These are phyloP conservation scores for Leccinellum albellum DNA, from an alignment of 768 basidiomycete genomes.

Conservation along the genomic window DNA sequence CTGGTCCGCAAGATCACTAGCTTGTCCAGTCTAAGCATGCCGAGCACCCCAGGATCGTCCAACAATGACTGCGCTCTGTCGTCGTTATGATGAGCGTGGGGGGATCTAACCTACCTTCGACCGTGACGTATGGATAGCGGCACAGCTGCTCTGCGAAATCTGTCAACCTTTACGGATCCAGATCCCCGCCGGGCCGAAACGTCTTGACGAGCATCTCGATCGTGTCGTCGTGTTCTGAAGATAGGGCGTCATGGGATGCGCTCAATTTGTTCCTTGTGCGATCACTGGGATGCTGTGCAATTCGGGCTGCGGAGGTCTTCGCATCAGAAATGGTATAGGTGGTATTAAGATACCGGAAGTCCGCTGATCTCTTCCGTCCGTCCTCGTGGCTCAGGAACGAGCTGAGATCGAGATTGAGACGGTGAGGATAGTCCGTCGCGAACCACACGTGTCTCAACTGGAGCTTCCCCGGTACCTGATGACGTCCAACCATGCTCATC, in stretches of 20 bases:
- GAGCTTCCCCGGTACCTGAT: not conserved
- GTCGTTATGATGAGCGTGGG: no score
- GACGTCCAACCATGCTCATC: no score
- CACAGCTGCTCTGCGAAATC: slow-evolving; percentile 38
- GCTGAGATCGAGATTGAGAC: slow-evolving; percentile 5
- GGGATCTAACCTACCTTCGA: slow-evolving; percentile 16
- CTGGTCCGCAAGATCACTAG: slow-evolving; percentile 45
- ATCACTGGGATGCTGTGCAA: not conserved
- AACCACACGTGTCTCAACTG: slow-evolving; percentile 47
- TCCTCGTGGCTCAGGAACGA: not conserved
- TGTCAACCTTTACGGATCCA: slow-evolving; percentile 41
- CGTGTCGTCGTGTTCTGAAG: slow-evolving; percentile 42
- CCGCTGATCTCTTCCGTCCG: not conserved
- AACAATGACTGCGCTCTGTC: no score
- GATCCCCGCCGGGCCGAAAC: slow-evolving; percentile 40
- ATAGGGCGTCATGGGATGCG: slow-evolving; percentile 43
- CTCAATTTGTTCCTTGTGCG: slow-evolving; percentile 29
- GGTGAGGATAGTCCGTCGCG: slow-evolving; percentile 49
- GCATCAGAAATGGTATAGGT: not conserved
- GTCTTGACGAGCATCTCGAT: slow-evolving; percentile 40
- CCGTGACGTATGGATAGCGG: slow-evolving; percentile 17
- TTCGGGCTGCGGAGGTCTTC: not conserved
- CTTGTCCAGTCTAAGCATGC: slow-evolving; percentile 60
- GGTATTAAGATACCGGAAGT: not conserved
- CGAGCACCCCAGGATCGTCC: slow-evolving; percentile 47